Percentiles rank a stretch among this genome's conserved stretches.
Evolutionary conservation across 2,329 filamentous ascomycete genomes (phyloP).

Genomic region (Aureobasidium melanogenum): DNA sequence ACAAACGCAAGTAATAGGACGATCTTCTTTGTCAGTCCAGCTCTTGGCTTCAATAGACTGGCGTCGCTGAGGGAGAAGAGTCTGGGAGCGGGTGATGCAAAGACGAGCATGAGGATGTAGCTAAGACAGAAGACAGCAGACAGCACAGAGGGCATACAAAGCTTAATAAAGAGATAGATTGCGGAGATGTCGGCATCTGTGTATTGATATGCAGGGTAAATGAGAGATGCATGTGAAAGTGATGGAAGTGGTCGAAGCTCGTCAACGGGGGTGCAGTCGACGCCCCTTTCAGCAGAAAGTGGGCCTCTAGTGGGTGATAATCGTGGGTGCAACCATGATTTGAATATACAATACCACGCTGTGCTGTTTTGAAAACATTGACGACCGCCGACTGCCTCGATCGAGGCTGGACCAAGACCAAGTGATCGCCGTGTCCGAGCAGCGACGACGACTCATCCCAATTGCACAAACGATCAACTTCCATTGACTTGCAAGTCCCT

Average conservation of each 20-base stretch:
- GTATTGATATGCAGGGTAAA: not conserved
- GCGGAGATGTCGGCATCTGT: constrained; percentile 2
- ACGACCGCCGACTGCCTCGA: not conserved
- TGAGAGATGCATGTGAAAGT: not conserved
- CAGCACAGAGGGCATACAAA: not conserved
- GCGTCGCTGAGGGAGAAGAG: not conserved
- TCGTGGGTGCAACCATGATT: not conserved
- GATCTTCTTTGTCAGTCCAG: not conserved
- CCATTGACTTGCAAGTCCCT: not conserved
- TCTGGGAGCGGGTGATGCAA: not conserved
- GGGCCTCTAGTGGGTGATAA: not conserved
- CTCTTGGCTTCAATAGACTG: not conserved
- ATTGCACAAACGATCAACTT: not conserved
- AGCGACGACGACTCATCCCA: not conserved
- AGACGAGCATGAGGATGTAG: not conserved
- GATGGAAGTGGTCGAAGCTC: not conserved
- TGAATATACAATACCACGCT: not conserved
- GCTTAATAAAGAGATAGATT: not conserved
- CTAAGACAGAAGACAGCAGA: not conserved
- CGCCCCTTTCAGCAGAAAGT: constrained; percentile 3
- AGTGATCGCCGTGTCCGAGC: not conserved
- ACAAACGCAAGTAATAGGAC: not conserved
- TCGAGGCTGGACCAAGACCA: not conserved
- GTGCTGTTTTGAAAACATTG: not conserved
- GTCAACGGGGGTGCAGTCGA: constrained; percentile 1